A percentile compares a stretch with the other conserved stretches of the same genome.
Evolutionary conservation across 495 filamentous ascomycete genomes (phyloP).

Genomic region (Lentithecium fluviatile): DNA sequence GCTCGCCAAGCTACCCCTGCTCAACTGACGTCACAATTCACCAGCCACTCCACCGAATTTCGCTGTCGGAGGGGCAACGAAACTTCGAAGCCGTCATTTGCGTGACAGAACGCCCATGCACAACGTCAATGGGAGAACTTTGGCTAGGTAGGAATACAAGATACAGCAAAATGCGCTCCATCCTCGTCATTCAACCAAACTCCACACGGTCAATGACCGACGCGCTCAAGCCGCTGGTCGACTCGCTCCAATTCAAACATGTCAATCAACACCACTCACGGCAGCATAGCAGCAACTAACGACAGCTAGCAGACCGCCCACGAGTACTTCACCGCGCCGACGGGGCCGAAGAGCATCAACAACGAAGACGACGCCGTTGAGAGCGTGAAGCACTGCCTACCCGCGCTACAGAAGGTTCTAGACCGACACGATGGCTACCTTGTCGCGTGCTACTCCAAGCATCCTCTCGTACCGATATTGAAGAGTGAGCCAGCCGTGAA

Average conservation of each 20-base stretch:
- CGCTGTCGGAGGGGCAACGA: neutral
- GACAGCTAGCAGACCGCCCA: slow-evolving; percentile 47
- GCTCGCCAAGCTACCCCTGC: slow-evolving; percentile 5
- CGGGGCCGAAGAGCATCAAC: slow-evolving; percentile 63
- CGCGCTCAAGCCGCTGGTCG: slow-evolving; percentile 64
- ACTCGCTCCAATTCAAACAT: slow-evolving; percentile 49
- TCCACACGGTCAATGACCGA: slow-evolving; percentile 80
- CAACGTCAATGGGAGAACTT: slow-evolving; percentile 16
- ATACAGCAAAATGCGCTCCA: slow-evolving; percentile 41
- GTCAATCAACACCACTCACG: slow-evolving; percentile 42
- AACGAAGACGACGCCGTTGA: slow-evolving; percentile 55
- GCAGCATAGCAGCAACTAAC: slow-evolving; percentile 21
- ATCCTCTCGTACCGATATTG: slow-evolving; percentile 72
- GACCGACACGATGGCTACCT: slow-evolving; percentile 70
- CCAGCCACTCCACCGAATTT: slow-evolving; percentile 11
- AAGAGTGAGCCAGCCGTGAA: slow-evolving; percentile 36
- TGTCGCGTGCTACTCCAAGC: slow-evolving; percentile 84
- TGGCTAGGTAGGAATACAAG: neutral
- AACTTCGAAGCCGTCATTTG: neutral
- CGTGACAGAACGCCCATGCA: neutral
- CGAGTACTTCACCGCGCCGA: slow-evolving; percentile 58
- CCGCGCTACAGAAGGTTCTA: slow-evolving; percentile 53
- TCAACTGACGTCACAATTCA: neutral
- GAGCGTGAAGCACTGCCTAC: slow-evolving; percentile 56
- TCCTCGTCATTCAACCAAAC: slow-evolving; percentile 91